These are phyloP conservation scores for Verbena officinalis DNA, from an alignment of 257 asterid species.

Conservation along the genomic window DNA sequence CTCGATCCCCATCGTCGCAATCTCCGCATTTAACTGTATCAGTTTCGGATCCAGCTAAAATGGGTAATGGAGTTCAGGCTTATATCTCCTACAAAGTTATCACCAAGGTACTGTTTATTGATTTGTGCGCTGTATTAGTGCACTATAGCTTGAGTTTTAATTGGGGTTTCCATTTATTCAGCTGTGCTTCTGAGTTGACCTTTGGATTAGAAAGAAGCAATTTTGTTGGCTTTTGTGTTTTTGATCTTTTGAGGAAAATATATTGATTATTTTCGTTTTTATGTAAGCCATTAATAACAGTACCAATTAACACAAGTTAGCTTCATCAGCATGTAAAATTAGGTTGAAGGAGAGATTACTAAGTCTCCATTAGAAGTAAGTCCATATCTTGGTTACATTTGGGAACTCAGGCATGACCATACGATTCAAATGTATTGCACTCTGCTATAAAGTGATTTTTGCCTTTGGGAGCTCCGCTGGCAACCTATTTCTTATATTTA, in stretches of 20 bases:
- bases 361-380: neutral
- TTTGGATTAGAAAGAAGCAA: neutral
- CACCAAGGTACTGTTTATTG: conserved; percentile 62
- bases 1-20: conserved; percentile 83
- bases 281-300: neutral
- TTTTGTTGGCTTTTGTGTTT: too few species aligned
- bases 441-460: too few species aligned
- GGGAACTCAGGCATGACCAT: conserved; percentile 1
- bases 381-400: neutral
- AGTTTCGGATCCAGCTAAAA: conserved; percentile 97
- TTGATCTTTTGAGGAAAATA: neutral
- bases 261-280: neutral
- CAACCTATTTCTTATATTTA: too few species aligned
- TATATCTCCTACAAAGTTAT: conserved; percentile 97
- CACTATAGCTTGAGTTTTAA: conserved; percentile 15
- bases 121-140: conserved; percentile 21
- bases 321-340: conserved; percentile 1
- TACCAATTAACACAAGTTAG: neutral
- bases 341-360: conserved; percentile 6
- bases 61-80: conserved; percentile 99
- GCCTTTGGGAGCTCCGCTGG: too few species aligned
- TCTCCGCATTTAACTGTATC: conserved; percentile 74
- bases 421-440: too few species aligned
- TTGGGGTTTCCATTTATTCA: conserved; percentile 6
- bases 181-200: conserved; percentile 21